Percentiles rank a stretch among this genome's conserved stretches.
Evolutionary conservation across 768 basidiomycete species (phyloP).

Genomic region (Tricholoma matsutake): DNA sequence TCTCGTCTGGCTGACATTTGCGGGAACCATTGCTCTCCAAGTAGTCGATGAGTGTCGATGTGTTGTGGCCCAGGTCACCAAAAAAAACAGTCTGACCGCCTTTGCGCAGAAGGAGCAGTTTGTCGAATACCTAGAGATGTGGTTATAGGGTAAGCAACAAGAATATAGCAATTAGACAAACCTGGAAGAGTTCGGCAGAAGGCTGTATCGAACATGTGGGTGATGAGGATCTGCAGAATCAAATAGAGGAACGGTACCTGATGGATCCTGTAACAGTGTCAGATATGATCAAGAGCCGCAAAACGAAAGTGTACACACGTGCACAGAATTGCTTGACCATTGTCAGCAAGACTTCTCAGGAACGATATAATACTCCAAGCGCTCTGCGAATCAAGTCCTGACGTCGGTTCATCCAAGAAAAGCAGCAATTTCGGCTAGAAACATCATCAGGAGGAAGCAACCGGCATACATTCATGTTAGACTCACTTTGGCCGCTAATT

Average conservation of each 20-base stretch:
- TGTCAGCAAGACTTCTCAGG: slow-evolving; percentile 70
- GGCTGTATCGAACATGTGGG: slow-evolving; percentile 46
- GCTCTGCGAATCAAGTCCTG: slow-evolving; percentile 70
- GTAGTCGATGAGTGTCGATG: slow-evolving; percentile 64
- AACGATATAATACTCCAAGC: slow-evolving; percentile 82
- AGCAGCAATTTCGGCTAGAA: slow-evolving; percentile 71
- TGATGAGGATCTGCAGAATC: neutral
- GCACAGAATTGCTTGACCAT: slow-evolving; percentile 89
- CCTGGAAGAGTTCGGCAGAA: slow-evolving; percentile 79
- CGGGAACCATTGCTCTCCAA: slow-evolving; percentile 71
- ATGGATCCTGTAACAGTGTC: slow-evolving; percentile 36
- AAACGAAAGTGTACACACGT: slow-evolving; percentile 45
- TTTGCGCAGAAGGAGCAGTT: slow-evolving; percentile 65
- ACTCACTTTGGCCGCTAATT: slow-evolving; percentile 43
- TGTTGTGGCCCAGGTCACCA: slow-evolving; percentile 64
- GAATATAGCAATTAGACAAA: slow-evolving; percentile 10
- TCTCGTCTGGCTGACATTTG: slow-evolving; percentile 59
- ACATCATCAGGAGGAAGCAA: neutral
- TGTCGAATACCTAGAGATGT: slow-evolving; percentile 57
- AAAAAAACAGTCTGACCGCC: slow-evolving; percentile 81
- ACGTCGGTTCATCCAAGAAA: slow-evolving; percentile 55
- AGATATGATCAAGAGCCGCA: neutral
- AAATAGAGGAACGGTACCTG: slow-evolving; percentile 25
- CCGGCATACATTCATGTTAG: neutral
- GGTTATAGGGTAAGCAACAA: neutral